Base-by-base conservation (phyloP, 192 early-diverging fungal species). In the Pilobolus umbonatus region DNA sequence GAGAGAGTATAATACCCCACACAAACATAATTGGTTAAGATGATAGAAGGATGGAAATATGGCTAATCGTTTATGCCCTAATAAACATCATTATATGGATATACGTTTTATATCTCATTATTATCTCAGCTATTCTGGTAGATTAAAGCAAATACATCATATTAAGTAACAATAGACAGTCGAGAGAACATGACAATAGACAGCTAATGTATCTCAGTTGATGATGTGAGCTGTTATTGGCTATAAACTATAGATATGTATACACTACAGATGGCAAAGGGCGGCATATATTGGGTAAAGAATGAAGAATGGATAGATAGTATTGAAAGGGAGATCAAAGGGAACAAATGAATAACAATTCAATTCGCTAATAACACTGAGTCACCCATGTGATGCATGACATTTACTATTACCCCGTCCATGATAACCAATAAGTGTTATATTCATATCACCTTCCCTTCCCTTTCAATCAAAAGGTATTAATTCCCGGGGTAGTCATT, bases 11-110 rank as follows among this genome's bases (percentile, higher is more conserved):
- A n/a, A n/a, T n/a, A n/a, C n/a, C n/a, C n/a, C n/a, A n/a, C n/a
- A n/a, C n/a, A n/a, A n/a, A n/a, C n/a, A n/a, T n/a, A n/a, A n/a
- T n/a, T n/a, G n/a, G n/a, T n/a, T n/a, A n/a, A n/a, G n/a, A n/a
- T n/a, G n/a, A n/a, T n/a, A n/a, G n/a, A n/a, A n/a, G n/a, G n/a
- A n/a, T n/a, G n/a, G n/a, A 38, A 38, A 38, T 8, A 38, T 38
- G 50, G 50, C 50, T 52, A 52, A 52, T 52, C 50, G 29, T 52
- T 52, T 52, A 52, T 52, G 26, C 50, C 19, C 30, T 52, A 34
- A 10, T 30, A 52, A 17, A 35, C 5, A 35, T 19, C 19, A 34
- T 10, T 52, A 19, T 24, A 34, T 29, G 36, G 36, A 38, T 38
- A 38, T 38, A 38, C 31, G 30, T 52, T 19, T 52, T 48, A 48